These are phyloP conservation scores for Leccinum uliginosum DNA, from an alignment of 768 basidiomycete genomes.

Conservation along the genomic window DNA sequence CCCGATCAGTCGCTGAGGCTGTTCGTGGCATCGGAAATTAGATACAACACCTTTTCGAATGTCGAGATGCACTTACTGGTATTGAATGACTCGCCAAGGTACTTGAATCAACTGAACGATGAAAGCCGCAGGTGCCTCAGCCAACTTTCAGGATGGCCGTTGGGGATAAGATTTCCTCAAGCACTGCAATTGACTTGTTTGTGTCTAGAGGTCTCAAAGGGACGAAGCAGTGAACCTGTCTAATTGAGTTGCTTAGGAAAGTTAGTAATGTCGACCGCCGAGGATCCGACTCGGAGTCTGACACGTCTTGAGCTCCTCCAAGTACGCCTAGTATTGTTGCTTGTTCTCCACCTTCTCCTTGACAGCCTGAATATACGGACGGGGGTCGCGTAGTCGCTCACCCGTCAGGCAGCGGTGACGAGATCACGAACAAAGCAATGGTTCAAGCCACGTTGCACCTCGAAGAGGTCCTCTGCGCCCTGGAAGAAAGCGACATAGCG, in stretches of 20 bases:
- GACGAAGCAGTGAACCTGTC: too few species aligned
- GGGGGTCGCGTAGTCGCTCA: slow-evolving; percentile 96
- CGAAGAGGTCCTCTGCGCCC: slow-evolving; percentile 91
- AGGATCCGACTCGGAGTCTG: neutral
- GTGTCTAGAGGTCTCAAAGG: too few species aligned
- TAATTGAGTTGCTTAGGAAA: neutral
- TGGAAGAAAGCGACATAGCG: slow-evolving; percentile 95
- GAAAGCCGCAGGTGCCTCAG: too few species aligned
- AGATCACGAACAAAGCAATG: slow-evolving; percentile 99
- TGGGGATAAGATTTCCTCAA: too few species aligned
- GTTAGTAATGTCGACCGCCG: too few species aligned
- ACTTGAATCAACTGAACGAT: neutral
- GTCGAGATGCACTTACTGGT: neutral
- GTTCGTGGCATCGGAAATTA: neutral
- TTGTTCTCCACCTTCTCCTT: slow-evolving; percentile 98
- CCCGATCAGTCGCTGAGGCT: neutral
- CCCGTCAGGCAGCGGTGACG: slow-evolving; percentile 86
- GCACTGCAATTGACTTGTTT: too few species aligned
- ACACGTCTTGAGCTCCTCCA: slow-evolving; percentile 61
- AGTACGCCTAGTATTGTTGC: slow-evolving; percentile 88
- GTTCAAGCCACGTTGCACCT: slow-evolving; percentile 97
- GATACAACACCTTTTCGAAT: neutral
- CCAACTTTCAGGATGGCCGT: too few species aligned
- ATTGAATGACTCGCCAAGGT: neutral
- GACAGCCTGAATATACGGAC: slow-evolving; percentile 92